Evolutionary conservation across 345 rosid species (phyloP).

Genomic region (Populus simonii): DNA sequence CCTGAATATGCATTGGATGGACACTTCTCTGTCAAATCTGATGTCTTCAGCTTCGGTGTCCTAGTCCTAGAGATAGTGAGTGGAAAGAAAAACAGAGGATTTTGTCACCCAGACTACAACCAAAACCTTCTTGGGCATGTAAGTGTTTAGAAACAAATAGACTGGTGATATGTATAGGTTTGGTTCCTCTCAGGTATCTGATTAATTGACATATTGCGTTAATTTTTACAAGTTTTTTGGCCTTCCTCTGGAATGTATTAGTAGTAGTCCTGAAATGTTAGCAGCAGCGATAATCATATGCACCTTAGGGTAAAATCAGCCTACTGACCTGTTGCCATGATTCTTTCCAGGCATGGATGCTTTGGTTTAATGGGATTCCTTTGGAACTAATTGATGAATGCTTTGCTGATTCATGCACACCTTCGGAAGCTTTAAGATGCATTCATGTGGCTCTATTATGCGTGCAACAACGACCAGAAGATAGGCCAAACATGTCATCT

Average conservation of each 20-base stretch:
- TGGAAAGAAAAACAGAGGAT: slow-evolving; percentile 16
- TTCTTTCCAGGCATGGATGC: slow-evolving; percentile 12
- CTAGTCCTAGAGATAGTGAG: slow-evolving; percentile 12
- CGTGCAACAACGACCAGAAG: slow-evolving; percentile 17
- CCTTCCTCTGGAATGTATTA: not conserved
- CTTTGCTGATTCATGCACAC: not conserved
- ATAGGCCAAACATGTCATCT: slow-evolving; percentile 14
- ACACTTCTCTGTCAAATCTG: slow-evolving; percentile 16
- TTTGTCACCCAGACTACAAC: not conserved
- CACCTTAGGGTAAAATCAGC: not conserved
- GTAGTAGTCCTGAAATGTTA: not conserved
- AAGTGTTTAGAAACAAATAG: not conserved
- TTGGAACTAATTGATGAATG: not conserved
- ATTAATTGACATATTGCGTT: too few species aligned
- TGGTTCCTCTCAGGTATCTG: too few species aligned
- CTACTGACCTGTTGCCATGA: not conserved
- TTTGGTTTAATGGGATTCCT: not conserved
- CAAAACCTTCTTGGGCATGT: slow-evolving; percentile 20
- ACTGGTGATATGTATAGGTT: not conserved
- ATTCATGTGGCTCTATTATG: slow-evolving; percentile 13
- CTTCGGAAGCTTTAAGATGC: slow-evolving; percentile 4
- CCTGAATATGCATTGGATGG: slow-evolving; percentile 18
- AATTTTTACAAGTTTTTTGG: not conserved
- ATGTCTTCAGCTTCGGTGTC: slow-evolving; percentile 15
- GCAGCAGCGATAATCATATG: not conserved